Evolutionary conservation across 1,284 basidiomycete genomes (phyloP).

Genomic region (Cryptococcus sp.): DNA sequence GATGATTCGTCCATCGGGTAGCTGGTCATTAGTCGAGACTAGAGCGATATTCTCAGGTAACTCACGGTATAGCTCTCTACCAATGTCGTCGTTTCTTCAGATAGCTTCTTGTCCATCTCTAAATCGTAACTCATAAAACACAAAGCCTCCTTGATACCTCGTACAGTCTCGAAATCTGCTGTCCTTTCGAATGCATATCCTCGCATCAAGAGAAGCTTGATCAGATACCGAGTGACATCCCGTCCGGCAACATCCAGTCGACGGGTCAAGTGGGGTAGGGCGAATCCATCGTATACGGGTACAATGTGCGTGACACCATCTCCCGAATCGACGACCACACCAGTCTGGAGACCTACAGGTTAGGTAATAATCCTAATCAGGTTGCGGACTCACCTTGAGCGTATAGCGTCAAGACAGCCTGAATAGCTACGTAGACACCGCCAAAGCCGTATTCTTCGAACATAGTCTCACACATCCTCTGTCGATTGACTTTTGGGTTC

Average conservation of each 20-base stretch:
- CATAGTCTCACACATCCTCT: conserved; percentile 97
- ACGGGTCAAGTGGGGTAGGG: conserved; percentile 88
- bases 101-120: conserved; percentile 84
- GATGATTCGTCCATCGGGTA: conserved; percentile 93
- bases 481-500: conserved; percentile 92
- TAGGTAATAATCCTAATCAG: neutral
- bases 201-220: conserved; percentile 96
- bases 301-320: conserved; percentile 99
- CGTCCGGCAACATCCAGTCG: conserved; percentile 95
- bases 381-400: conserved; percentile 72
- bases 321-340: conserved; percentile 97
- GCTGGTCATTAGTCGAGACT: conserved; percentile 50
- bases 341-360: conserved; percentile 81
- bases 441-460: conserved; percentile 98
- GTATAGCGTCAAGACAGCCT: conserved; percentile 95
- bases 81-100: conserved; percentile 94
- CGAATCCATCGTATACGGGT: conserved; percentile 94
- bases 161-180: conserved; percentile 97
- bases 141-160: conserved; percentile 97
- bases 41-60: neutral
- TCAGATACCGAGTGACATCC: conserved; percentile 96
- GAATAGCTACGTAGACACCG: conserved; percentile 95
- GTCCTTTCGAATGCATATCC: conserved; percentile 99
- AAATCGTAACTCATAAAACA: conserved; percentile 98
- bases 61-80: conserved; percentile 92